Evolutionary conservation across 768 basidiomycete genomes (phyloP), one percentile per base, ranked within the genome.

Genomic region (Rossbeevera mucosa): DNA sequence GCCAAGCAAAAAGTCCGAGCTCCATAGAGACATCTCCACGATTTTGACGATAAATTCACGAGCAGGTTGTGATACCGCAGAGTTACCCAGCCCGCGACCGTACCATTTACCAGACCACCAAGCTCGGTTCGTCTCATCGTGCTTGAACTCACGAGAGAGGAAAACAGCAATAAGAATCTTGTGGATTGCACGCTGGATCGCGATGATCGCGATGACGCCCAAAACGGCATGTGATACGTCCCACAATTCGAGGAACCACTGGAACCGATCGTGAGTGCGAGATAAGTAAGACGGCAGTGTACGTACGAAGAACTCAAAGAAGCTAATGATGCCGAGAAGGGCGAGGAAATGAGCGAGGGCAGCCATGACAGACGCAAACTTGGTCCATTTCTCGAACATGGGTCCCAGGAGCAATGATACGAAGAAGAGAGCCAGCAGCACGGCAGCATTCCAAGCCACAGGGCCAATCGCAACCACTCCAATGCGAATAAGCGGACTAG

Each of bases 21-120:
- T 87, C 89, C 95, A 98, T 14, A 98, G 74, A 22, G 91, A 91
- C 86, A 98, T 90, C 72, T 98, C 95, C 58, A 98, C 91, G 53
- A 95, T 91, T 79, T 98, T 99, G 74, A 98, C 94, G 51, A 98
- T 81, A 65, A 89, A 96, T 77, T 98, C 96, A 67, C 96, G 86
- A 51, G 91, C 93, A 28, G 94, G 94, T 67, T 98, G 96, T 26
- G 92, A 94, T 67, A 95, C 84, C 31, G 90, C 92, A 29, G 90
- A 88, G n/a, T 79, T 80, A 13, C 95, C 95, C 18, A 99, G 77
- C 25, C 92, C 91, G 53, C 93, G 81, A 44, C 94, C 94, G 66
- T 94, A 94, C 96, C 96, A 97, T 75, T 89, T 87, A 56, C 94
- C 94, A 16, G 94, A 94, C 96, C 96, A 99, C 95, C 95, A 98